Evolutionary conservation across 176 grass and related monocot species (phyloP), one percentile per base, ranked within the genome.

Genomic region (Poa pratensis): DNA sequence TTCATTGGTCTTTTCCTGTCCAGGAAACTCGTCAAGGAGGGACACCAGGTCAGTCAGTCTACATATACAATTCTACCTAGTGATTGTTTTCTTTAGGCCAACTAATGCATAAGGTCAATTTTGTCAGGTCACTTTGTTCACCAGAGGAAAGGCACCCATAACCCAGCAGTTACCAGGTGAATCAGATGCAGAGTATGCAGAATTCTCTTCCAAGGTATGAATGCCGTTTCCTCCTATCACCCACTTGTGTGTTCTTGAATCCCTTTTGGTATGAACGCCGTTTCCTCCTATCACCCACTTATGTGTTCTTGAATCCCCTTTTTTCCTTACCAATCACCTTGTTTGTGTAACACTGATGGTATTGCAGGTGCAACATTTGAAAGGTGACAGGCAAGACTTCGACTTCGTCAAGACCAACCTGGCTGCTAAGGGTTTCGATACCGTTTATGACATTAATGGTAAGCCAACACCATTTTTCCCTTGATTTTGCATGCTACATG

Each of bases 71-170:
- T 52, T 70, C 30, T 82, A 16, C 4, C 14, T 15, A 17, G 3
- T 51, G 15, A 51, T 51, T 1, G 15, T 51, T 51, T 51, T 13
- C 13, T 50, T 50, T 15, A 16, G 48, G 48, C 48, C 3, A n/a
- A n/a, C n/a, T n/a, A n/a, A n/a, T n/a, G n/a, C n/a, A n/a, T n/a
- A n/a, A n/a, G n/a, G n/a, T n/a, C n/a, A n/a, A n/a, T n/a, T n/a
- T n/a, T n/a, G n/a, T n/a, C 57, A 99, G 96, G 93, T 99, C 17
- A 94, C 96, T 39, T 87, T 99, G 90, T 99, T 99, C 89, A 99
- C 96, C 6, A 94, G 96, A 69, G 96, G 93, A 74, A 99, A 96
- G 88, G 82, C 96, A 23, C 93, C 96, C 6, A 85, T 96, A 53
- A 99, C 93, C 46, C 91, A 99, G 77, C 96, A 99, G 71, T 50